Percentiles rank a stretch among this genome's conserved stretches.
phyloP scores from a whole-genome alignment of 2,329 filamentous ascomycete species.

The Ascochyta viciae-villosae region DNA sequence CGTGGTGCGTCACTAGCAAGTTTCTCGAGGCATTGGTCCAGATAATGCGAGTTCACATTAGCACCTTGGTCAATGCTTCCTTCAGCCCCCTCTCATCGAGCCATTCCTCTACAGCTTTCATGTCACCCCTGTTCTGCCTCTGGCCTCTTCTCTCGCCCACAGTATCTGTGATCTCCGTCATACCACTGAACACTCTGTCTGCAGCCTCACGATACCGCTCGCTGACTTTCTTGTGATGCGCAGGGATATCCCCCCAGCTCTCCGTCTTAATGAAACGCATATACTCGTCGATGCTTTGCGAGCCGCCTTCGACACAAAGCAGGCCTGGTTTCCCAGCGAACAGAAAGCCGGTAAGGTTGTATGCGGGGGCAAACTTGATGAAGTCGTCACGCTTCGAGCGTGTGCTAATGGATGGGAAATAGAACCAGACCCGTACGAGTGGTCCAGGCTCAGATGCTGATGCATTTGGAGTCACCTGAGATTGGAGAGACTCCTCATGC shows the following conservation, averaged over 20 bases:
- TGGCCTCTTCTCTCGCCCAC: slow-evolving; percentile 59
- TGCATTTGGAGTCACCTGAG: background rate
- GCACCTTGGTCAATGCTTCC: slow-evolving; percentile 55
- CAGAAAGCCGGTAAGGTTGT: slow-evolving; percentile 65
- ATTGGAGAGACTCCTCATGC: background rate
- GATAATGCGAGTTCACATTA: slow-evolving; percentile 25
- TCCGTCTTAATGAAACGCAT: slow-evolving; percentile 70
- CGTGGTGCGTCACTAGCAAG: background rate
- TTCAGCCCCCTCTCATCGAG: slow-evolving; percentile 55
- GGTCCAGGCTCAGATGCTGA: slow-evolving; percentile 6
- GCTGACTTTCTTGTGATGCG: slow-evolving; percentile 68
- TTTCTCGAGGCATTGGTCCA: background rate
- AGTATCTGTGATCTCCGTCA: slow-evolving; percentile 63
- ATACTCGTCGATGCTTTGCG: slow-evolving; percentile 61
- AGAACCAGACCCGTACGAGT: slow-evolving; percentile 66
- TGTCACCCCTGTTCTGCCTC: slow-evolving; percentile 60
- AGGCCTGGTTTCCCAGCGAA: slow-evolving; percentile 67
- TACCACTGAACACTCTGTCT: slow-evolving; percentile 59
- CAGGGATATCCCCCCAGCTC: slow-evolving; percentile 68
- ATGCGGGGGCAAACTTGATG: slow-evolving; percentile 60
- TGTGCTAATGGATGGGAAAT: slow-evolving; percentile 68
- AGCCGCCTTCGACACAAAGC: slow-evolving; percentile 60
- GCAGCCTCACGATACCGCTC: slow-evolving; percentile 59
- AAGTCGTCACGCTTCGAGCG: slow-evolving; percentile 66
- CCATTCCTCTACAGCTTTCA: slow-evolving; percentile 62